A percentile compares a stretch with the other conserved stretches of the same genome.
Conservation (phyloP, 1,284 basidiomycete genomes). For the Ceraceosorus bombacis region DNA sequence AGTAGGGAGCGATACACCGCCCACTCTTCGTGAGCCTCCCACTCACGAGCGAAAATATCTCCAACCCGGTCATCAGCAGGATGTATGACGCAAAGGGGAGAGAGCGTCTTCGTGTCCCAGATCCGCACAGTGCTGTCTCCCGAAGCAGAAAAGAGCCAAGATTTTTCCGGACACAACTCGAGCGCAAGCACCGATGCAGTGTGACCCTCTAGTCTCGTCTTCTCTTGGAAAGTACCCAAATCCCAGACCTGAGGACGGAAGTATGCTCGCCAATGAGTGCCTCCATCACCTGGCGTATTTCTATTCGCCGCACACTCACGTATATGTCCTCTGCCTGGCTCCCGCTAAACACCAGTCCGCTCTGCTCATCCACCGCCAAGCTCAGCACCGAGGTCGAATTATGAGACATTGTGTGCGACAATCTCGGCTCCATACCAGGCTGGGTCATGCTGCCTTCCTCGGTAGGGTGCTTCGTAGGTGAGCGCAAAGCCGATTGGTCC, state of each 20-base stretch:
- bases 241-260: conserved; percentile 23
- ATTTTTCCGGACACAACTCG: conserved; percentile 60
- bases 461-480: no score
- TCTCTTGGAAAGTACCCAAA: conserved; percentile 24
- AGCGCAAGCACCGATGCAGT: conserved; percentile 76
- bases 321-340: conserved; percentile 29
- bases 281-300: no score
- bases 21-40: conserved; percentile 62
- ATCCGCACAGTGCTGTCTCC: conserved; percentile 55
- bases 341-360: conserved; percentile 29
- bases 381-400: conserved; percentile 30
- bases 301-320: not conserved
- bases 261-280: no score
- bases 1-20: not conserved
- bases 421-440: not conserved
- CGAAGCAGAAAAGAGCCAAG: conserved; percentile 28
- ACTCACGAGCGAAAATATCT: conserved; percentile 76
- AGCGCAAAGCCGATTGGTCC: no score
- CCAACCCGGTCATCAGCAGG: conserved; percentile 81
- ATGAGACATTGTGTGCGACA: conserved; percentile 33
- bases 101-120: conserved; percentile 70
- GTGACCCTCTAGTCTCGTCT: conserved; percentile 57
- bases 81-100: conserved; percentile 67
- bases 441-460: no score
- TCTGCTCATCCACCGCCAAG: conserved; percentile 31